Evolutionary conservation across 129 eudicot species (phyloP), one percentile per base, ranked within the genome.

Genomic region (Arctium lappa): DNA sequence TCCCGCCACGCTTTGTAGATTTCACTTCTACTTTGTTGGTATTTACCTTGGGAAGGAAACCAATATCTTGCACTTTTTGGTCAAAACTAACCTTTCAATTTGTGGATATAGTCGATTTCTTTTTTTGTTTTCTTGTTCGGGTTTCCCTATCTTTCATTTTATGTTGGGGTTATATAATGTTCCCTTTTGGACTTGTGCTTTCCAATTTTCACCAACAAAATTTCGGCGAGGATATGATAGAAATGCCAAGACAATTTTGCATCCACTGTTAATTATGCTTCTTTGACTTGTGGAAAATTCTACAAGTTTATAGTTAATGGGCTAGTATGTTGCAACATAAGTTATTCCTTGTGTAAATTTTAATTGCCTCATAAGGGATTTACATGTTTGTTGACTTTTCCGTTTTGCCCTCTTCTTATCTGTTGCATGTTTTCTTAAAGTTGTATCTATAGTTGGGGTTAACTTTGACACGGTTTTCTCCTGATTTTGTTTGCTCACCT

Each of bases 381-480:
- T 42, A 42, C 39, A 30, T 40, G 76, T 27, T 66, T 33, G 13
- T 18, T 69, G 65, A 48, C 62, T 76, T 27, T 70, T 70, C 39
- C 22, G 40, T 80, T 44, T 79, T 63, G 10, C 2, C 71, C 42
- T 33, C 5, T 68, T 82, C 15, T 82, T 69, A 4, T 82, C 74
- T 82, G 5, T 46, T 75, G 40, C 39, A 62, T 11, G 27, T 75
- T 37, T 22, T 80, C 27, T 77, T 13, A 13, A 82, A 44, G 77
- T 34, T 40, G 38, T 69, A 68, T 76, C 18, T 34, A 38, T 16
- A 68, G 34, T 77, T 77, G 31, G 73, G 73, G 46, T 40, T 44
- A 76, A 86, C 76, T 75, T 81, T 89, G 76, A 88, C 85, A 30
- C 18, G 31, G 0, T 29, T 36, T 72, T 82, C 69, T 86, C 56